Conservation (phyloP, 257 asterid species). For the Solanum boliviense region DNA sequence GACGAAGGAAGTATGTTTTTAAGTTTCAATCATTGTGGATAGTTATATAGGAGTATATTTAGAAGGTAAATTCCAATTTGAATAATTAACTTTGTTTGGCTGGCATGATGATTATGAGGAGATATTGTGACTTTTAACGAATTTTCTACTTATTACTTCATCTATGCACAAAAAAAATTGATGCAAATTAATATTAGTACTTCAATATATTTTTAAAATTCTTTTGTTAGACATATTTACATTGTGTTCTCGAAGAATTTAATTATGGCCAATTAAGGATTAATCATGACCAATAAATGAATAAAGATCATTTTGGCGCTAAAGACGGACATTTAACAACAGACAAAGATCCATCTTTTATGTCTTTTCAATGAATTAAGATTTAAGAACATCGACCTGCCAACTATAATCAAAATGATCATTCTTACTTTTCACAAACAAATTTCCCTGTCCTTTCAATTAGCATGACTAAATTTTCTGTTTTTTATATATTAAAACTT, state of each 20-base stretch:
- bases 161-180: background rate
- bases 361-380: background rate
- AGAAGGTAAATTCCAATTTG: background rate
- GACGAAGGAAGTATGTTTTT: no score
- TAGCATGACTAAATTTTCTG: background rate
- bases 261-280: background rate
- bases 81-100: background rate
- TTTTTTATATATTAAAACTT: background rate
- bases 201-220: background rate
- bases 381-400: background rate
- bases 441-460: background rate
- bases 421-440: background rate
- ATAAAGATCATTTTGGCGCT: background rate
- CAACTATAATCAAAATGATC: background rate
- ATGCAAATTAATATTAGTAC: background rate
- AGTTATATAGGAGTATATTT: background rate
- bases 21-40: background rate
- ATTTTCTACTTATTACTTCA: background rate
- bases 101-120: background rate
- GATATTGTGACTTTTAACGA: background rate
- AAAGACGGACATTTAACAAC: background rate
- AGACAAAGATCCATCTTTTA: background rate
- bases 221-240: background rate
- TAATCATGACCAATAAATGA: background rate
- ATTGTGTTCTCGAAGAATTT: background rate